Evolutionary conservation across 495 filamentous ascomycete species (phyloP), one percentile per base, ranked within the genome.

Genomic region (Penicillium silybi): DNA sequence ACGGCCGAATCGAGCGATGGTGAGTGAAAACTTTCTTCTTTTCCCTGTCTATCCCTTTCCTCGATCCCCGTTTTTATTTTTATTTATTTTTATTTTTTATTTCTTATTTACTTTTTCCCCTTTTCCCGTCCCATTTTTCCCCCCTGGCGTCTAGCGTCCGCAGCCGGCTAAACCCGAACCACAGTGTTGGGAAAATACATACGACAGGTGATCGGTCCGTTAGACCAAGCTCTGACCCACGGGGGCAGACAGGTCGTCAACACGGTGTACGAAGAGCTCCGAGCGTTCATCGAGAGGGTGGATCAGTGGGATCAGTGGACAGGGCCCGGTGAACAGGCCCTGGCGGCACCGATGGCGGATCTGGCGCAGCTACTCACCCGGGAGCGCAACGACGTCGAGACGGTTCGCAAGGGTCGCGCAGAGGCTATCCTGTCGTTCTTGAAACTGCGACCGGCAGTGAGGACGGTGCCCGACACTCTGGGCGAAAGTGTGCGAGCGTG

Each of bases 181-280:
- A 58, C 43, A 72, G 69, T 51, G 46, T 48, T 67, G 53, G 62
- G 65, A 54, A 52, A 41, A 25, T 65, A 74, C 51, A 34, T 76
- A 50, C 56, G 48, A 48, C 58, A 65, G 15, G 50, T 71, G 50
- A 67, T 57, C 50, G 56, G 54, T 59, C 56, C 59, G 41, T 44
- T 73, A 41, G 63, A 68, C 44, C 56, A 62, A 52, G 68, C 63
- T 22, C 34, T 74, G 46, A 57, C 66, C 51, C 59, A 65, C 27
- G 70, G 74, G 17, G 71, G 61, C 19, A 64, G 71, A 60, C 58
- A 60, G 34, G 70, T 78, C 53, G 68, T 76, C 54, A 62, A 67
- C 47, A 69, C 69, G 34, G 64, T 71, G 22, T 79, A 75, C 53
- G 65, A 72, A 10, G 70, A 72, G 49, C 66, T 77, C 53, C 68